Conservation (phyloP, 306 rosid species). For the Quercus agrifolia region DNA sequence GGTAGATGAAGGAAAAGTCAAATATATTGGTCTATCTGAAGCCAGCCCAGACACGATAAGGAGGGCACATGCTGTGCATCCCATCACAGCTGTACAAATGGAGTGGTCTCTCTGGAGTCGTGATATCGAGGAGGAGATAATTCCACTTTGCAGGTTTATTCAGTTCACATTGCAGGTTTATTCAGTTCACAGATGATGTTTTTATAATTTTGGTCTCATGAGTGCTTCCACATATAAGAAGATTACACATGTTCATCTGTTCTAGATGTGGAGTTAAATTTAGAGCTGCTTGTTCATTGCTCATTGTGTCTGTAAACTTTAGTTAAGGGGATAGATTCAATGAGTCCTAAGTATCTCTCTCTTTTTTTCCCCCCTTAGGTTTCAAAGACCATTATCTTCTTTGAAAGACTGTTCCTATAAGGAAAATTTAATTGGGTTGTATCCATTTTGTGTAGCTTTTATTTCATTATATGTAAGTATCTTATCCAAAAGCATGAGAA, state of each 20-base stretch:
- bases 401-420: neutral
- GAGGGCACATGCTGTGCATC: conserved; percentile 85
- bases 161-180: conserved; percentile 45
- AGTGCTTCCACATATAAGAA: no score
- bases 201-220: no score
- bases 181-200: neutral
- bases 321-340: neutral
- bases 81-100: conserved; percentile 65
- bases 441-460: neutral
- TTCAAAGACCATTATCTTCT: neutral
- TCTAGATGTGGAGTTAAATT: neutral
- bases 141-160: conserved; percentile 70
- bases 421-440: neutral
- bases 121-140: conserved; percentile 62
- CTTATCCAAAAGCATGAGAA: neutral
- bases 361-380: neutral
- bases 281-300: neutral
- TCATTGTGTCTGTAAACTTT: neutral
- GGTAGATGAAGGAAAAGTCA: conserved; percentile 73
- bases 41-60: conserved; percentile 72
- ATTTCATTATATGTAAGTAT: neutral
- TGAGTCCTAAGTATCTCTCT: neutral
- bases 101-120: conserved; percentile 88
- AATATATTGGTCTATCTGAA: conserved; percentile 68
- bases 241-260: neutral